Evolutionary conservation across 2,329 filamentous ascomycete species (phyloP).

Genomic region (Fusarium acutatum): DNA sequence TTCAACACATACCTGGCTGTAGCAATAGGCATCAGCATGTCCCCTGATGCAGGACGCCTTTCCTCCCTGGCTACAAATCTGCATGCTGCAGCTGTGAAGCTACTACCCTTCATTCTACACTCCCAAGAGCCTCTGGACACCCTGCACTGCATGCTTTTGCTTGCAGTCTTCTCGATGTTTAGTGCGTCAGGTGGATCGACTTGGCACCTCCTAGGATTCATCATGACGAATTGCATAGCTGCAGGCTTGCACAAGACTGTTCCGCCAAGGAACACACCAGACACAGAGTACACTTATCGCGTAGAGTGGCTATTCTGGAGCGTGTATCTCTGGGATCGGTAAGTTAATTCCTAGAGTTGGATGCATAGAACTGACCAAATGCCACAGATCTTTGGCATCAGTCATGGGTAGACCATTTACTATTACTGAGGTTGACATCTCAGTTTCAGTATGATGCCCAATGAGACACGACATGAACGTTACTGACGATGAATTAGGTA

Average conservation of each 20-base stretch:
- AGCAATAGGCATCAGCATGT: constrained; percentile 16
- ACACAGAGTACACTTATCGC: background rate
- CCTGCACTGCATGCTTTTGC: constrained; percentile 8
- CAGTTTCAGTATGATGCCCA: background rate
- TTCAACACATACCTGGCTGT: constrained; percentile 10
- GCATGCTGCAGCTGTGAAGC: background rate
- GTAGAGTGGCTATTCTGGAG: constrained; percentile 17
- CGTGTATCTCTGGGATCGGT: constrained; percentile 15
- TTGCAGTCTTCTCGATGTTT: constrained; percentile 9
- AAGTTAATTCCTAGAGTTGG: background rate
- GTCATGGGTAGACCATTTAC: constrained; percentile 4
- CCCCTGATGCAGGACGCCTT: background rate
- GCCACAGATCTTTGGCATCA: background rate
- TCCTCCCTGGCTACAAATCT: background rate
- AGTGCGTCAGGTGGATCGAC: constrained; percentile 1
- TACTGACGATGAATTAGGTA: background rate
- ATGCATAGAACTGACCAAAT: accelerated
- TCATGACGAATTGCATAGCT: constrained; percentile 19
- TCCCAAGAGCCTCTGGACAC: constrained; percentile 2
- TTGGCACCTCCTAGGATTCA: constrained; percentile 8
- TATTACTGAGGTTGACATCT: background rate
- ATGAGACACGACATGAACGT: accelerated
- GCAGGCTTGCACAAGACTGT: background rate
- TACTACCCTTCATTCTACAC: background rate
- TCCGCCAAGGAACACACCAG: background rate